Conservation (phyloP, 768 basidiomycete species). For the Tubosaeta brunneosetosa region DNA sequence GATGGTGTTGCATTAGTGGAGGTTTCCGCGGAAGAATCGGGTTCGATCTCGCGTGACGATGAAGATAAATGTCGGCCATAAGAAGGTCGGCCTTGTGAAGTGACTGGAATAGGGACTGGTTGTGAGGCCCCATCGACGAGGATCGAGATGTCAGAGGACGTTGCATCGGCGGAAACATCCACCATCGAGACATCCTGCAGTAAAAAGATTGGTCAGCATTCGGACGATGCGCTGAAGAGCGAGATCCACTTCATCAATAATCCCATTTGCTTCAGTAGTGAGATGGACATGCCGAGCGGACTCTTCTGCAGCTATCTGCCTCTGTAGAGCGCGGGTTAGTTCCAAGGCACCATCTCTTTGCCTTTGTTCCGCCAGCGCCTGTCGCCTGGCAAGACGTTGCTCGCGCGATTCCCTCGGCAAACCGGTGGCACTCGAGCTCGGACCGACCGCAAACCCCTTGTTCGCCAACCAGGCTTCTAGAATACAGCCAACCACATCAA, state of each 20-base stretch:
- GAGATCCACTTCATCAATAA: conserved; percentile 24
- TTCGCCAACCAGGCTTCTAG: conserved; percentile 89
- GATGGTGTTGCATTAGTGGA: conserved; percentile 59
- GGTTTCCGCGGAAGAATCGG: conserved; percentile 58
- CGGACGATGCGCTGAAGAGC: not conserved
- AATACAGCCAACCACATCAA: conserved; percentile 91
- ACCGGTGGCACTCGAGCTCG: conserved; percentile 72
- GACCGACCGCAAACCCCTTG: conserved; percentile 82
- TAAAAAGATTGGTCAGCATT: conserved; percentile 10
- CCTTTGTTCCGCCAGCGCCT: conserved; percentile 51
- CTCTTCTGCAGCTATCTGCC: conserved; percentile 40
- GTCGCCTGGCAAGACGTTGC: conserved; percentile 59
- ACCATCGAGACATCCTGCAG: conserved; percentile 34
- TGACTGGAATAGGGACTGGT: conserved; percentile 15
- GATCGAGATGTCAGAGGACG: conserved; percentile 20
- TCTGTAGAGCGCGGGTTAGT: conserved; percentile 53
- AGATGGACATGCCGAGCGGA: conserved; percentile 17
- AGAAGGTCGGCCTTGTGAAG: conserved; percentile 16
- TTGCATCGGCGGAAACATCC: conserved; percentile 19
- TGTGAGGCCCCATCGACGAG: conserved; percentile 18
- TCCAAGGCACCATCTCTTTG: conserved; percentile 53
- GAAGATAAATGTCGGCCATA: conserved; percentile 20
- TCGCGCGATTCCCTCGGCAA: conserved; percentile 71
- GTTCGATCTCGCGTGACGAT: conserved; percentile 44
- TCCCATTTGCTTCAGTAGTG: conserved; percentile 4